Evolutionary conservation across 2,329 filamentous ascomycete genomes (phyloP), one percentile per base, ranked within the genome.

Genomic region (Byssoonygena ceratinophila): DNA sequence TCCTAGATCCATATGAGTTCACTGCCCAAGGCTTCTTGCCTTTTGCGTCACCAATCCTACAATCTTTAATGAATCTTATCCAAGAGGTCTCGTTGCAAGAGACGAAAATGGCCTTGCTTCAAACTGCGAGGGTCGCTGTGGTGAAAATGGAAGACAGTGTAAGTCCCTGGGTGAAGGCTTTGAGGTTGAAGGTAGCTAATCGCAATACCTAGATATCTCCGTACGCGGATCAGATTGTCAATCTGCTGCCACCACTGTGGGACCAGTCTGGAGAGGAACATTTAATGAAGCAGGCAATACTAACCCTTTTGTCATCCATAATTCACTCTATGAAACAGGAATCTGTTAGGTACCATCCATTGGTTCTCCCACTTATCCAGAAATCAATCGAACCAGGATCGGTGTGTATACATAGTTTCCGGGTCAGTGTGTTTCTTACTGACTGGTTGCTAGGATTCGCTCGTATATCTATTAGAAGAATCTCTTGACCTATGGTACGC

Each of bases 271-370:
- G 84, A 0, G 85, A 94, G 55, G 87, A 92, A 62, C 87, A 89
- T 68, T 80, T 97, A 67, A 85, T 96, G 75, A 97, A 97, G 68
- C 90, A 96, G 68, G 83, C 88, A 1, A 89, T 97, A 49, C 78
- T 97, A 53, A 87, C 85, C 1, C 84, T 97, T 36, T 81, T 97
- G 48, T 78, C 87, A 1, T 84, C 88, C 1, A 75, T 98, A 12
- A 86, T 94, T n/a, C 82, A 82, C 64, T 85, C 90, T 1, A 86
- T 97, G 80, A 87, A 85, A 54, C 76, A 79, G 11, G 79, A 84
- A 8, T 92, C 88, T 3, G 78, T 83, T 56, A 78, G 82, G 16
- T 95, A 94, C 60, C 88, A 96, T 58, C 69, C 76, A 14, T 75
- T 90, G 49, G 85, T 96, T 59, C 71, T 95, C 16, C 90, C 91